phyloP scores from a whole-genome alignment of 2,329 filamentous ascomycete genomes.

The Penicillium decumbens region DNA sequence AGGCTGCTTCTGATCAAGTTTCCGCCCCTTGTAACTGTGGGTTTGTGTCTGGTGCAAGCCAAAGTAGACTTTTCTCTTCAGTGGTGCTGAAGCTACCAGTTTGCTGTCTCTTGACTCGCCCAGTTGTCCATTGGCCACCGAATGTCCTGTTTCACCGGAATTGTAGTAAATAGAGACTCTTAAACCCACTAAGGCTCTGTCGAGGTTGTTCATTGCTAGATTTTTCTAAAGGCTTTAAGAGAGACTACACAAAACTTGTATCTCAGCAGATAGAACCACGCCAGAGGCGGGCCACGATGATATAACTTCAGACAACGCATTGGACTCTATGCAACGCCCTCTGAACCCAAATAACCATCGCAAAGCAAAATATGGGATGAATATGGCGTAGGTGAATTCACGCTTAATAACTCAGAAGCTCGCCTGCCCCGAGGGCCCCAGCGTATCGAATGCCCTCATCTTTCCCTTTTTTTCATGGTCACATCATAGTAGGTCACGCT shows the following conservation, averaged over 20 bases:
- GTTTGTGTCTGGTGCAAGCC: too few relatives aligned
- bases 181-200: too few relatives aligned
- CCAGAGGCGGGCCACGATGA: background rate
- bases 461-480: conserved; percentile 33
- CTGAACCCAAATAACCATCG: conserved; percentile 3
- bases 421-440: conserved; percentile 13
- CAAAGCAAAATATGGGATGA: conserved; percentile 4
- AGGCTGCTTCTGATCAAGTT: too few relatives aligned
- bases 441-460: conserved; percentile 9
- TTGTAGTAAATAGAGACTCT: too few relatives aligned
- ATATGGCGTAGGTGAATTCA: conserved; percentile 1
- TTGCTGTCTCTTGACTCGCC: too few relatives aligned
- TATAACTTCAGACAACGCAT: conserved; percentile 1
- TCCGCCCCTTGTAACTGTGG: too few relatives aligned
- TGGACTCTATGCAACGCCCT: conserved; percentile 17
- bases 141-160: too few relatives aligned
- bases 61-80: too few relatives aligned
- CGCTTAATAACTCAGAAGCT: conserved; percentile 10
- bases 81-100: too few relatives aligned
- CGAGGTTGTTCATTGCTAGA: background rate
- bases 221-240: background rate
- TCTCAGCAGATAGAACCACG: background rate
- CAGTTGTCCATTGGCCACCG: too few relatives aligned
- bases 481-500: conserved; percentile 26
- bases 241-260: background rate